phyloP scores from a whole-genome alignment of 257 asterid genomes.

The Petunia secreta region DNA sequence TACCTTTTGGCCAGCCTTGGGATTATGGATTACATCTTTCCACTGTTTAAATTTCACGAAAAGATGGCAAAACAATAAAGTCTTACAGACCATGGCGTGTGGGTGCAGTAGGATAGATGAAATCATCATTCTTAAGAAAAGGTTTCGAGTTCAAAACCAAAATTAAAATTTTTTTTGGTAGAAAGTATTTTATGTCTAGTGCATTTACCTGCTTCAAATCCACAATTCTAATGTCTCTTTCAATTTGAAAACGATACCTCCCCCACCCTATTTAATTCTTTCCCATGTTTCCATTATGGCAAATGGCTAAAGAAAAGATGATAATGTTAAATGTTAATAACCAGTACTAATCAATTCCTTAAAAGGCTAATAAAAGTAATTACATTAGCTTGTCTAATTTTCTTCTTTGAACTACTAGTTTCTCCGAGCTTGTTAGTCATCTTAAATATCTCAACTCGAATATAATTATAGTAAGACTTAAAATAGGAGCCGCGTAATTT shows the following conservation, averaged over 20 bases:
- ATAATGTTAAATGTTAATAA: too few species aligned
- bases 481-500: not conserved
- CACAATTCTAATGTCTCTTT: not conserved
- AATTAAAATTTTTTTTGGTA: too few species aligned
- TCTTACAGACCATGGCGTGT: not conserved
- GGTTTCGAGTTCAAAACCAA: too few species aligned
- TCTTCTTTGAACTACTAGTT: too few species aligned
- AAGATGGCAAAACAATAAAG: slow-evolving; percentile 31
- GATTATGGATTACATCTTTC: not conserved
- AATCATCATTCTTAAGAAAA: too few species aligned
- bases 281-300: not conserved
- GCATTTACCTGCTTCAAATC: too few species aligned
- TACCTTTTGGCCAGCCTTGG: not conserved
- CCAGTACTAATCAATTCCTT: not conserved
- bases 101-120: too few species aligned
- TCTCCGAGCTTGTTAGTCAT: too few species aligned
- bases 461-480: not conserved
- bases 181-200: too few species aligned
- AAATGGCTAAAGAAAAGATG: not conserved
- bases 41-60: slow-evolving; percentile 20
- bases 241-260: not conserved
- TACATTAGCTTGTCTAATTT: not conserved
- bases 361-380: too few species aligned
- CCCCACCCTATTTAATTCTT: not conserved
- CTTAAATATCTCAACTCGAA: too few species aligned